Base-by-base conservation (phyloP, 768 basidiomycete species). In the Suillus occidentalis region DNA sequence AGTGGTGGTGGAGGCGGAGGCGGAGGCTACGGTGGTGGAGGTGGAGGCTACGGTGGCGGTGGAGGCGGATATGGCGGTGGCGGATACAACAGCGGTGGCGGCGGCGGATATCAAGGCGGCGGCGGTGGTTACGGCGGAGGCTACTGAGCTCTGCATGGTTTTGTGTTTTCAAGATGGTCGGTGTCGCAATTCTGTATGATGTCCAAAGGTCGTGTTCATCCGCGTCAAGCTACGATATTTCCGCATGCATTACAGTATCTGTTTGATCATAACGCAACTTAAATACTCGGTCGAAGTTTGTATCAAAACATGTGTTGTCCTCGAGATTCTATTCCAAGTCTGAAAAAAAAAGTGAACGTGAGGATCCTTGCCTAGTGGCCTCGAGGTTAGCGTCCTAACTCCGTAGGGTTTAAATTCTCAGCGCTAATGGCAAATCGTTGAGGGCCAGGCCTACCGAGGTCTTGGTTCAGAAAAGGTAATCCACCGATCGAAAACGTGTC, bases 1-100 rank as follows among this genome's bases (percentile, higher is more conserved):
- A 62, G 71, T 37, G 74, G 76, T 4, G 76, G 77, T 0, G 72
- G 73, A 2, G 74, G 72, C 2, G 66, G 63, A 12, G 60, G 61
- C 6, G 64, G 66, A 14, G 66, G 65, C 3, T 66, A 63, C 43
- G 34, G 66, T 20, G 58, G 72, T 4, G 66, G 63, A 1, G 60
- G 61, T 16, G 64, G 66, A 2, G 66, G 66, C 7, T 66, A 63
- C 31, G 36, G 66, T 9, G 50, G 68, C 13, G 65, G 68, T 0
- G 65, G 67, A 47, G 63, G 63, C 50, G 52, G 60, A 9, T 65
- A 68, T 6, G 56, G 68, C 6, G 39, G 53, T 3, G 34, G 42
- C 6, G 42, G 42, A 8, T 6, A 22, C 2, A 36, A 7, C 34
- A 36, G 68, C 6, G 10, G 47, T 1, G 59, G 67, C 2, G 68